phyloP scores from a whole-genome alignment of 2,329 filamentous ascomycete genomes.

The Dactylellina leptospora region DNA sequence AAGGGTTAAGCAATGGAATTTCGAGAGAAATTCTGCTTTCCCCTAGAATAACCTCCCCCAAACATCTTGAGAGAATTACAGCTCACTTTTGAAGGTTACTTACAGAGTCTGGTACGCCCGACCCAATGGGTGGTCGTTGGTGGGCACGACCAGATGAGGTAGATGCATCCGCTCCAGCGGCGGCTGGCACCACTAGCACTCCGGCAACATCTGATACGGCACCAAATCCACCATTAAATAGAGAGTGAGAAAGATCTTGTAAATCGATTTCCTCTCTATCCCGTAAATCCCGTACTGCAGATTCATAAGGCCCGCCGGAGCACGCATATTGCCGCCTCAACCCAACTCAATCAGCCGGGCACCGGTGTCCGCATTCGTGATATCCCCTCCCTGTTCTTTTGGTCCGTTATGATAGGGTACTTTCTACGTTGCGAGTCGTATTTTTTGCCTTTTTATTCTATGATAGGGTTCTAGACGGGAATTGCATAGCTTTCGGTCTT shows the following conservation, averaged over 20 bases:
- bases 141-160: constrained; percentile 53
- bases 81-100: constrained; percentile 52
- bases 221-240: constrained; percentile 10
- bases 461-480: constrained; percentile 25
- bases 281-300: no score
- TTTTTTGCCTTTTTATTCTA: constrained; percentile 20
- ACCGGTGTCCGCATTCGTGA: constrained; percentile 25
- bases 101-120: constrained; percentile 52
- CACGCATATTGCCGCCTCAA: constrained; percentile 37
- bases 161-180: constrained; percentile 50
- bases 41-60: constrained; percentile 17
- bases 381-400: constrained; percentile 31
- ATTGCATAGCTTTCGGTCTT: constrained; percentile 19
- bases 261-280: no score
- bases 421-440: constrained; percentile 8
- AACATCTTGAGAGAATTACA: constrained; percentile 36
- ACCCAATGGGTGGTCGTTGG: constrained; percentile 54
- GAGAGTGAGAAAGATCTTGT: background rate
- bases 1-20: constrained; percentile 33
- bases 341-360: constrained; percentile 17
- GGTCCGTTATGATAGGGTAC: constrained; percentile 46
- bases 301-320: constrained; percentile 39
- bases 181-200: constrained; percentile 19
- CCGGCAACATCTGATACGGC: constrained; percentile 9
- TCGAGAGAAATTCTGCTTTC: constrained; percentile 38